phyloP scores from a whole-genome alignment of 306 rosid species.

The Amphicarpaea edgeworthii region DNA sequence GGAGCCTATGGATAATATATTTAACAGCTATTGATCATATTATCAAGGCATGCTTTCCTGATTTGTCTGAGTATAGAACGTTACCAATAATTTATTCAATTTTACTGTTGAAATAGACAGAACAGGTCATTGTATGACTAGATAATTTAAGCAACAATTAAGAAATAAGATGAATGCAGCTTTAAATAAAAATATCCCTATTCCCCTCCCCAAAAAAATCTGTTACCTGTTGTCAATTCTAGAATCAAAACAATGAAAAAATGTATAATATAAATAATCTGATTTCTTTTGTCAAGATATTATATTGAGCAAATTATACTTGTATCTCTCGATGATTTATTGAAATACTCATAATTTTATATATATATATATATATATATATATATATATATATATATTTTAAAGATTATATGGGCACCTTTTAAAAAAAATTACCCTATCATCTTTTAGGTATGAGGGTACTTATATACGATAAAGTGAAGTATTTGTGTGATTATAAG shows the following conservation, averaged over 20 bases:
- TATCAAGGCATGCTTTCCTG: conserved; percentile 2
- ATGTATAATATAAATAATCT: background rate
- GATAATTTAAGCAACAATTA: background rate
- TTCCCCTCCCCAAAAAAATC: background rate
- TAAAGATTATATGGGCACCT: too few relatives aligned
- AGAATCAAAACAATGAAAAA: background rate
- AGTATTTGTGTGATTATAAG: too few relatives aligned
- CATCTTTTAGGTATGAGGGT: too few relatives aligned
- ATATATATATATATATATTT: too few relatives aligned
- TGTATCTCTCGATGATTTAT: too few relatives aligned
- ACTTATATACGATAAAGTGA: too few relatives aligned
- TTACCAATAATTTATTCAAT: background rate
- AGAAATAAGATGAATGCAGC: conserved; percentile 9
- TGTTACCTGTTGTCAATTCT: background rate
- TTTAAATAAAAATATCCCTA: background rate
- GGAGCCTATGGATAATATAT: background rate
- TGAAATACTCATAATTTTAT: too few relatives aligned
- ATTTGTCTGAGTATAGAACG: background rate
- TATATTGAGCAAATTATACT: too few relatives aligned
- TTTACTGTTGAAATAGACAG: background rate
- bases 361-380: too few relatives aligned
- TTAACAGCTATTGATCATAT: conserved; percentile 27
- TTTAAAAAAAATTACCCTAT: too few relatives aligned
- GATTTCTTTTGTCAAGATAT: background rate
- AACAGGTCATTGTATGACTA: background rate